Evolutionary conservation across 2,329 filamentous ascomycete species (phyloP).

Genomic region (Aspergillus texensis): DNA sequence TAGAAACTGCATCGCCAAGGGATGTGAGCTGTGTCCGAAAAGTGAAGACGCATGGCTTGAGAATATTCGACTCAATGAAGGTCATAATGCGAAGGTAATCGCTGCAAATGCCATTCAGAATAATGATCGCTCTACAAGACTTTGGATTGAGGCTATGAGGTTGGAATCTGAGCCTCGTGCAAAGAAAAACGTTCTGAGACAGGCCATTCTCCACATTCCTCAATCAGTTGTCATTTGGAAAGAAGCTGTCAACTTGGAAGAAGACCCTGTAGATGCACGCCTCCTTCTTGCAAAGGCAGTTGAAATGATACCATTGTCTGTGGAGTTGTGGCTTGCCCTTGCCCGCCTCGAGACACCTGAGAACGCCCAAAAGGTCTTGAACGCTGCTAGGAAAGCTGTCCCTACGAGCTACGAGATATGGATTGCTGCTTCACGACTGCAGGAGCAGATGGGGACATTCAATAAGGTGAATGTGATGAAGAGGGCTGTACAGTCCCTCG

Average conservation of each 20-base stretch:
- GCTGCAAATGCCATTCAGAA: constrained; percentile 90
- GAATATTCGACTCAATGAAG: constrained; percentile 89
- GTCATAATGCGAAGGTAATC: constrained; percentile 92
- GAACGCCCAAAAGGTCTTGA: constrained; percentile 92
- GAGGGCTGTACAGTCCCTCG: constrained; percentile 83
- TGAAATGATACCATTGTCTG: constrained; percentile 88
- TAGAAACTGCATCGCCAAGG: constrained; percentile 82
- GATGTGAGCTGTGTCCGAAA: constrained; percentile 88
- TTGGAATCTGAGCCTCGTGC: constrained; percentile 79
- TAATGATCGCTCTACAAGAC: constrained; percentile 81
- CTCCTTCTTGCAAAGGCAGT: constrained; percentile 91
- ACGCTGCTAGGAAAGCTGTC: constrained; percentile 89
- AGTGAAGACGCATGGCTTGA: constrained; percentile 96
- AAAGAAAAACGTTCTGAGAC: constrained; percentile 89
- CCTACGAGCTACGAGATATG: constrained; percentile 94
- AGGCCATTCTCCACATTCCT: constrained; percentile 88
- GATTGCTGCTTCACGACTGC: constrained; percentile 89
- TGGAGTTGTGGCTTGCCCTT: constrained; percentile 93
- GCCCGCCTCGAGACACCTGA: constrained; percentile 86
- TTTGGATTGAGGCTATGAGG: constrained; percentile 96
- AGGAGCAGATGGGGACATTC: constrained; percentile 83
- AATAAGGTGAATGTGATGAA: constrained; percentile 91
- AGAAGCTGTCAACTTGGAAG: constrained; percentile 91
- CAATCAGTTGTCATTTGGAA: constrained; percentile 98
- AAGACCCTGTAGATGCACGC: constrained; percentile 83